phyloP scores from a whole-genome alignment of 1,139 yeast genomes.

The Debaryomyces sp. region DNA sequence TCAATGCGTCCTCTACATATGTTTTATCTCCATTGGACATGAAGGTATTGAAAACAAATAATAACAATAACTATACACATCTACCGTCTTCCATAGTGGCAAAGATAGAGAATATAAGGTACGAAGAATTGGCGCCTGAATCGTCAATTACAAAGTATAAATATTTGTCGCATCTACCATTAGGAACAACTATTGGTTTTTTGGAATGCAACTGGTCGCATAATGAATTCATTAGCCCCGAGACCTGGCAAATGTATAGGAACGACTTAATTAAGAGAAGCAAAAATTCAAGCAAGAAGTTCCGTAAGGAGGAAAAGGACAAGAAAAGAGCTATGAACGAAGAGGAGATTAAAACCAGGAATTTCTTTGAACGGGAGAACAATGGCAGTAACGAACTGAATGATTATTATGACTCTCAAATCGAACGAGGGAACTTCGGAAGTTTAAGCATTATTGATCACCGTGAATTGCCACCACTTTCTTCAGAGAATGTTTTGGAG shows the following conservation, averaged over 20 bases:
- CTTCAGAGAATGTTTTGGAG: constrained; percentile 7
- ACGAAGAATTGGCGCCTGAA: constrained; percentile 60
- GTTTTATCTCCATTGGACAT: constrained; percentile 81
- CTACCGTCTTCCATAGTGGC: constrained; percentile 69
- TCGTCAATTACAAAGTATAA: constrained; percentile 62
- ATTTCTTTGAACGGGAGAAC: constrained; percentile 63
- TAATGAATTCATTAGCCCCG: constrained; percentile 43
- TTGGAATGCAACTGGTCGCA: constrained; percentile 82
- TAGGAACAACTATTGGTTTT: constrained; percentile 82
- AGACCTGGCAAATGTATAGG: constrained; percentile 57
- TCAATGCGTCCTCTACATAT: constrained; percentile 63
- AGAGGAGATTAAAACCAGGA: constrained; percentile 59
- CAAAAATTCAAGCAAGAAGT: constrained; percentile 53
- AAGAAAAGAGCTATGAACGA: constrained; percentile 60
- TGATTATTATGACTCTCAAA: constrained; percentile 12
- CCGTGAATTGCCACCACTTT: constrained; percentile 29
- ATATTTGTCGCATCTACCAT: constrained; percentile 79
- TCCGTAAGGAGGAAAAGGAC: constrained; percentile 67
- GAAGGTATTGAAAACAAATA: constrained; percentile 66
- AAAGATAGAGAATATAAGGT: constrained; percentile 69
- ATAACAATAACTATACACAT: constrained; percentile 55
- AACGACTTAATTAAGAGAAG: constrained; percentile 65
- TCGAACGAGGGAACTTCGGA: constrained; percentile 25
- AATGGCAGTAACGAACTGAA: constrained; percentile 25
- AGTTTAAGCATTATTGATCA: constrained; percentile 36